A percentile compares a stretch with the other conserved stretches of the same genome.
Conservation (phyloP, 73 alveolate genomes). For the Uronychia setigera region DNA sequence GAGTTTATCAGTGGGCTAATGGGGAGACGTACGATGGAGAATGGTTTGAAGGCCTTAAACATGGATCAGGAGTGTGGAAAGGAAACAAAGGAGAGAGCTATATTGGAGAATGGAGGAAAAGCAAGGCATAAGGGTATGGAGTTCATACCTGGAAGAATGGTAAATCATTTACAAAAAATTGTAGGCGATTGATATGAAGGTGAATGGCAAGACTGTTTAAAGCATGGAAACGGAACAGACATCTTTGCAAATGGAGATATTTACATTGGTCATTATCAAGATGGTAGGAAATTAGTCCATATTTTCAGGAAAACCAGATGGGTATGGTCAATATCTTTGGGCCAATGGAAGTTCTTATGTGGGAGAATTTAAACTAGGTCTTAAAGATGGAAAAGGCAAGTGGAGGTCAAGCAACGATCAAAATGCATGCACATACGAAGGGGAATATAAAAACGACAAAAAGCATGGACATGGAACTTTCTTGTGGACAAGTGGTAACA, state of each 20-base stretch:
- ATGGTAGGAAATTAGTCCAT: not conserved
- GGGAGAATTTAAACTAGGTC: constrained; percentile 65
- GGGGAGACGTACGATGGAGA: constrained; percentile 86
- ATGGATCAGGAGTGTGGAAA: constrained; percentile 59
- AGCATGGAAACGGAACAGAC: constrained; percentile 11
- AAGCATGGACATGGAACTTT: constrained; percentile 50
- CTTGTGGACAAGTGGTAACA: constrained; percentile 66
- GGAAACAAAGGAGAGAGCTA: constrained; percentile 32
- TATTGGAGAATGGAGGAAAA: constrained; percentile 46
- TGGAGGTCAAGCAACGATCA: constrained; percentile 28
- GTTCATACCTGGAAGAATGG: constrained; percentile 44
- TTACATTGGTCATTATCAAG: constrained; percentile 20
- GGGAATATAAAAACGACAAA: not conserved
- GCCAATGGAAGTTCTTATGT: constrained; percentile 39
- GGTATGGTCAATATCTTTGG: not conserved
- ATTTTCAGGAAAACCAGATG: constrained; percentile 2
- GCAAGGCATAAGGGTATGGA: constrained; percentile 49
- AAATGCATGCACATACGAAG: constrained; percentile 11
- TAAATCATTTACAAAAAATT: no score
- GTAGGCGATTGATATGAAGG: constrained; percentile 5
- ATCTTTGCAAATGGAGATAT: not conserved
- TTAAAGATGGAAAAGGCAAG: constrained; percentile 70
- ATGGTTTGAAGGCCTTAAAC: constrained; percentile 42
- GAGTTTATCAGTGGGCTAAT: constrained; percentile 78
- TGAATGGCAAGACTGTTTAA: not conserved